These are phyloP conservation scores for Hypoxylon sp. DNA, from an alignment of 2,329 filamentous ascomycete species.

Conservation along the genomic window DNA sequence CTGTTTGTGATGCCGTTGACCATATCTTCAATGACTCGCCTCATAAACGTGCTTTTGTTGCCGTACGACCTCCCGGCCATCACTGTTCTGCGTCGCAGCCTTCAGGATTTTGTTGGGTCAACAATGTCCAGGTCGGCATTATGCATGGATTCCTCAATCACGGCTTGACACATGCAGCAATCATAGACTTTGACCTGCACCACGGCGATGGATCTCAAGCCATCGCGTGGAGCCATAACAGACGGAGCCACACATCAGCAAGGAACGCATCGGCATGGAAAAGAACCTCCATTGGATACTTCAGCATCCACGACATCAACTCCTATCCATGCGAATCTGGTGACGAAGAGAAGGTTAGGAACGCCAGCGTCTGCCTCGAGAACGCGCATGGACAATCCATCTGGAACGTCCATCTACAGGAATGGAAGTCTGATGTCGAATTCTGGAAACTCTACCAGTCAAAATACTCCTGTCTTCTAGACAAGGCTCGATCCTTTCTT, in stretches of 20 bases:
- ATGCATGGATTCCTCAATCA: conserved; percentile 88
- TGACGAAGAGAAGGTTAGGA: conserved; percentile 93
- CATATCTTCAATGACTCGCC: conserved; percentile 76
- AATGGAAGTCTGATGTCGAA: conserved; percentile 85
- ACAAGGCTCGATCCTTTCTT: conserved; percentile 87
- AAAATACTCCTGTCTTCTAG: conserved; percentile 81
- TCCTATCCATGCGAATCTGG: conserved; percentile 96
- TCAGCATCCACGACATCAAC: conserved; percentile 98
- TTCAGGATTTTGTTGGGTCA: conserved; percentile 98
- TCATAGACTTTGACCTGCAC: conserved; percentile 92
- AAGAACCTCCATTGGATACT: conserved; percentile 92
- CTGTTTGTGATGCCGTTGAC: conserved; percentile 94
- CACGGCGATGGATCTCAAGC: conserved; percentile 96
- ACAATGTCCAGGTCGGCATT: conserved; percentile 98
- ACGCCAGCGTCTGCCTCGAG: conserved; percentile 94
- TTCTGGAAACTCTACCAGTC: conserved; percentile 92
- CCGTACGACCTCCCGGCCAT: conserved; percentile 92
- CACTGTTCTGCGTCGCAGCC: conserved; percentile 92
- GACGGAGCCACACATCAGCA: conserved; percentile 69
- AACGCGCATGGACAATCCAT: conserved; percentile 94
- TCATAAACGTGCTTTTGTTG: conserved; percentile 87
- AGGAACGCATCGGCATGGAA: conserved; percentile 84
- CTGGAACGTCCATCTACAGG: conserved; percentile 95
- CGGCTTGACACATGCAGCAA: conserved; percentile 92
- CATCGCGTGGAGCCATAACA: conserved; percentile 93